Evolutionary conservation across 2,329 filamentous ascomycete species (phyloP).

Genomic region (Emergomyces africanus): DNA sequence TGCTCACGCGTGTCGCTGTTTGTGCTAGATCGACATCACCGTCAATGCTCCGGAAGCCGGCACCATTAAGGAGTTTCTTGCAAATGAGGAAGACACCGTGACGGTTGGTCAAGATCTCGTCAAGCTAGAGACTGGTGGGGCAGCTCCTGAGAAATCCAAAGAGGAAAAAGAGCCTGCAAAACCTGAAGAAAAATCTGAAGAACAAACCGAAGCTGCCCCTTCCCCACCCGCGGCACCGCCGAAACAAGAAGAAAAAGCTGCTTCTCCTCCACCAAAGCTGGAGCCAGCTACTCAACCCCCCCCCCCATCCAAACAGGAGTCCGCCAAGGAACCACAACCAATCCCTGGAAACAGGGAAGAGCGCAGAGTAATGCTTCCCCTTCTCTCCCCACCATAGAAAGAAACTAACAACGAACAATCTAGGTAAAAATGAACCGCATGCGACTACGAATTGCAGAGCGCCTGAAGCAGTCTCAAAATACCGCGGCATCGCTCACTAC

Average conservation of each 20-base stretch:
- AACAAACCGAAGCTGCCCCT: constrained; percentile 11
- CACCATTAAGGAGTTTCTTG: constrained; percentile 82
- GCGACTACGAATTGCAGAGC: constrained; percentile 92
- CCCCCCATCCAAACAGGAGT: constrained; percentile 5
- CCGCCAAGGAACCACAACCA: constrained; percentile 14
- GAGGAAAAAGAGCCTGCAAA: constrained; percentile 43
- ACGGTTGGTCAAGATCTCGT: constrained; percentile 85
- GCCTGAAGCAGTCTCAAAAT: constrained; percentile 98
- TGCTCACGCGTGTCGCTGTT: not conserved
- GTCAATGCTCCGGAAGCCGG: constrained; percentile 90
- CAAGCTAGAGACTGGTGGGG: constrained; percentile 67
- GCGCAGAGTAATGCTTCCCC: constrained; percentile 52
- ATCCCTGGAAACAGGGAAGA: constrained; percentile 67
- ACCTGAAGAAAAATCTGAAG: constrained; percentile 11
- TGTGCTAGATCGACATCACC: constrained; percentile 72
- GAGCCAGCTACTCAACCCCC: constrained; percentile 13
- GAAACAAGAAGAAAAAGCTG: constrained; percentile 20
- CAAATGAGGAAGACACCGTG: constrained; percentile 89
- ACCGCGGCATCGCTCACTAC: constrained; percentile 94
- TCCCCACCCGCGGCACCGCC: constrained; percentile 15
- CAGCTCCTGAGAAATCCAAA: constrained; percentile 28
- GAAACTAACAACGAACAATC: not conserved
- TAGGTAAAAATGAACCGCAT: constrained; percentile 99
- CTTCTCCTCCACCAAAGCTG: constrained; percentile 23
- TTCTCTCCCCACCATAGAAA: not conserved